Conservation (phyloP, 164 flowering plant genomes). For the Tetracentron sinense region DNA sequence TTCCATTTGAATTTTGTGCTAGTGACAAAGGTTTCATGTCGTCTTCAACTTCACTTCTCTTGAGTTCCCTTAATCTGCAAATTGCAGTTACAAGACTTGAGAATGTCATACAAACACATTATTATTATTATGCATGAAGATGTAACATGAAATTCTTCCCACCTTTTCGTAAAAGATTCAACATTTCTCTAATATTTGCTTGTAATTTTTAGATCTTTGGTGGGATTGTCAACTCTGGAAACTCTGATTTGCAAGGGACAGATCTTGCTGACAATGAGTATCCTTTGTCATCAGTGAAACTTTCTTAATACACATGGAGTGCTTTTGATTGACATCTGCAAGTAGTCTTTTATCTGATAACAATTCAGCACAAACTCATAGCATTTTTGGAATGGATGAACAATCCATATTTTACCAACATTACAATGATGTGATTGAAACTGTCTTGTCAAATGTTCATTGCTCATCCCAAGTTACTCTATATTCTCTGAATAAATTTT, state of each 20-base stretch:
- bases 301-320: neutral
- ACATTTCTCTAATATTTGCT: neutral
- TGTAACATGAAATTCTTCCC: neutral
- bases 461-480: neutral
- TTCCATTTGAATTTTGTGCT: neutral
- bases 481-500: slow-evolving; percentile 15
- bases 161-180: neutral
- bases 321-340: neutral
- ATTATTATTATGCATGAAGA: neutral
- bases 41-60: neutral
- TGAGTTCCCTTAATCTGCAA: neutral
- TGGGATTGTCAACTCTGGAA: slow-evolving; percentile 84
- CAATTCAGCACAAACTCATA: neutral
- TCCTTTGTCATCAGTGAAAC: slow-evolving; percentile 43
- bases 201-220: slow-evolving; percentile 67
- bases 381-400: neutral
- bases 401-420: neutral
- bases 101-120: neutral
- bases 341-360: neutral
- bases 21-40: neutral
- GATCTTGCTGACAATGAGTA: slow-evolving; percentile 76
- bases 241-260: slow-evolving; percentile 51
- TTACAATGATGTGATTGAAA: neutral
- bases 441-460: slow-evolving; percentile 3
- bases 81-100: neutral